Percentiles rank a stretch among this genome's conserved stretches.
phyloP scores from a whole-genome alignment of 495 filamentous ascomycete genomes.

The Podospora sp. region DNA sequence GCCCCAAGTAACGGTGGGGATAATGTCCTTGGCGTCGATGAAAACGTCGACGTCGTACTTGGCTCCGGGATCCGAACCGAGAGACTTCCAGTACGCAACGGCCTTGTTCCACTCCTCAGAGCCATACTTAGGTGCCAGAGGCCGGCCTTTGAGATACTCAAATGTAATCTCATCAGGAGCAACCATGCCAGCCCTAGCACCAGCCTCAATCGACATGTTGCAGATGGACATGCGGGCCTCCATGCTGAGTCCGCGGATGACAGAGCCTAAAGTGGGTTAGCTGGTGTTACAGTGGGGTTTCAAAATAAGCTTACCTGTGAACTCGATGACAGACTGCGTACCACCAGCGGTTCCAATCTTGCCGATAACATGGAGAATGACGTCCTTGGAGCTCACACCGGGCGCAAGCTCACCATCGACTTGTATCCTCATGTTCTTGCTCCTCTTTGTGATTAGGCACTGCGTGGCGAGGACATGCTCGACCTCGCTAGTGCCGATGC shows the following conservation, averaged over 20 bases:
- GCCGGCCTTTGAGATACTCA: slow-evolving; percentile 88
- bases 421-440: slow-evolving; percentile 98
- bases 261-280: slow-evolving; percentile 56
- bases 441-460: slow-evolving; percentile 88
- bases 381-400: slow-evolving; percentile 94
- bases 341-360: slow-evolving; percentile 94
- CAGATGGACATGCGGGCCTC: slow-evolving; percentile 99
- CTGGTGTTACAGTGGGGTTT: background rate
- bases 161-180: slow-evolving; percentile 93
- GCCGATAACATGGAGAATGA: slow-evolving; percentile 92
- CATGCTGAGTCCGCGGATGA: slow-evolving; percentile 87
- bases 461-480: slow-evolving; percentile 98
- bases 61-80: slow-evolving; percentile 82
- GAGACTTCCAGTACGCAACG: slow-evolving; percentile 81
- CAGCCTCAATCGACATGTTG: slow-evolving; percentile 99
- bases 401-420: slow-evolving; percentile 89
- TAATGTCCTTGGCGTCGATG: slow-evolving; percentile 88
- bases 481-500: slow-evolving; percentile 97
- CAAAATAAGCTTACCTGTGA: slow-evolving; percentile 58
- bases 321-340: slow-evolving; percentile 94
- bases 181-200: slow-evolving; percentile 94
- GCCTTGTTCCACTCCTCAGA: slow-evolving; percentile 90
- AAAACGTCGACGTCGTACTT: slow-evolving; percentile 85
- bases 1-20: slow-evolving; percentile 94
- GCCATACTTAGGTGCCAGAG: slow-evolving; percentile 81